Percentiles rank a stretch among this genome's conserved stretches.
These are phyloP conservation scores for Lagerstroemia fauriei DNA, from an alignment of 441 rosid genomes.

Conservation along the genomic window DNA sequence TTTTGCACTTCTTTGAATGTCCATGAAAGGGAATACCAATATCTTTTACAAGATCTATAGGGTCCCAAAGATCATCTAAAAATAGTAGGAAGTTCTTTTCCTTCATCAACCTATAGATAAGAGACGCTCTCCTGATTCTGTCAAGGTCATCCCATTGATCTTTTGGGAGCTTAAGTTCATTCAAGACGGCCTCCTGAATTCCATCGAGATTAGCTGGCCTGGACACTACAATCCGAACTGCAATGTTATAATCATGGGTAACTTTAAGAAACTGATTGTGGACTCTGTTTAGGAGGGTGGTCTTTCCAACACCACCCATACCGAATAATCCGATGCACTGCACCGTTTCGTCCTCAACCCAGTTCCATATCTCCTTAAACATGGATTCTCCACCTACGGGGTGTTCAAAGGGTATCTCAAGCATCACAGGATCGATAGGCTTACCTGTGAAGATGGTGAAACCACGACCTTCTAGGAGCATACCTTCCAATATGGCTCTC, in stretches of 20 bases:
- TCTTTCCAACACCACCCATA: conserved; percentile 58
- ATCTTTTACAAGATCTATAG: background rate
- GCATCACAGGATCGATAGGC: conserved; percentile 9
- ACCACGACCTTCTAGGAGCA: conserved; percentile 7
- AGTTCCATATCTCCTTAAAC: conserved; percentile 38
- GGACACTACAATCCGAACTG: conserved; percentile 52
- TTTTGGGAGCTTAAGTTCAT: conserved; percentile 36
- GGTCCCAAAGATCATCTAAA: conserved; percentile 34
- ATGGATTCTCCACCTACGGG: conserved; percentile 39
- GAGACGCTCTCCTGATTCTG: too few species aligned
- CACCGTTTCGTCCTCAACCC: conserved; percentile 28
- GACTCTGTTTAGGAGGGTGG: conserved; percentile 49
- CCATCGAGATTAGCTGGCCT: conserved; percentile 31
- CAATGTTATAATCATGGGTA: conserved; percentile 37
- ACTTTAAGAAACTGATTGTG: conserved; percentile 36
- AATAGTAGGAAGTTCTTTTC: conserved; percentile 29
- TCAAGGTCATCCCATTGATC: conserved; percentile 20
- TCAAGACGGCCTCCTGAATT: conserved; percentile 40
- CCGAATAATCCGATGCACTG: conserved; percentile 46
- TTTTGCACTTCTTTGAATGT: conserved; percentile 15
- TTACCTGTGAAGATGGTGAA: background rate
- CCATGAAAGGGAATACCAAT: conserved; percentile 26
- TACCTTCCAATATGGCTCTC: conserved; percentile 33
- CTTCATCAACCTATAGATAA: too few species aligned
- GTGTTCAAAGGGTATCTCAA: conserved; percentile 30